These are phyloP conservation scores for Fusarium tupiense DNA, from an alignment of 2,329 filamentous ascomycete species.

Conservation along the genomic window DNA sequence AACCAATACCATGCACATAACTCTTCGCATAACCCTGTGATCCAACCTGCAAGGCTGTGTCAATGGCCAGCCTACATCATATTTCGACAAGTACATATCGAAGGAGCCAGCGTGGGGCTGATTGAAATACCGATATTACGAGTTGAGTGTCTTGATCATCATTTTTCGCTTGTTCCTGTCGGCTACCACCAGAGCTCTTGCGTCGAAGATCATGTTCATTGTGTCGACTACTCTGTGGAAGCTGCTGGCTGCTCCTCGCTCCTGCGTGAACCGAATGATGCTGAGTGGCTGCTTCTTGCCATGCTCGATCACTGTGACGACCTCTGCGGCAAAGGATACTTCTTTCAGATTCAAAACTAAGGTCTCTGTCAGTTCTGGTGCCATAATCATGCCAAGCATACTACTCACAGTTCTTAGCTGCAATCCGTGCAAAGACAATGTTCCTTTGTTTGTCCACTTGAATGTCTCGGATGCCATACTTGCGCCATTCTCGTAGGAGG, in stretches of 20 bases:
- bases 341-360: slow-evolving; percentile 83
- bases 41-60: slow-evolving; percentile 10
- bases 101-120: neutral
- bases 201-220: slow-evolving; percentile 73
- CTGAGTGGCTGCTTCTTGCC: slow-evolving; percentile 79
- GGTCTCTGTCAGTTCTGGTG: slow-evolving; percentile 31
- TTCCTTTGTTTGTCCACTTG: slow-evolving; percentile 81
- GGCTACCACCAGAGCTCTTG: slow-evolving; percentile 72
- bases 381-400: neutral
- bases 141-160: slow-evolving; percentile 76
- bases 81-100: neutral
- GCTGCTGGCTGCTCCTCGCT: slow-evolving; percentile 89
- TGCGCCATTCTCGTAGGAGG: slow-evolving; percentile 81
- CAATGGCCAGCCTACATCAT: neutral
- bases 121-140: slow-evolving; percentile 45
- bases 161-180: slow-evolving; percentile 74
- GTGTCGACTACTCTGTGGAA: slow-evolving; percentile 86
- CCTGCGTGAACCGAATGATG: slow-evolving; percentile 87
- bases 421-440: slow-evolving; percentile 81
- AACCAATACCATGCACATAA: slow-evolving; percentile 23
- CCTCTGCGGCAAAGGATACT: slow-evolving; percentile 86
- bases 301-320: slow-evolving; percentile 90
- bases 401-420: slow-evolving; percentile 78
- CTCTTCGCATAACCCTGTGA: slow-evolving; percentile 8
- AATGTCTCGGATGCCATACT: slow-evolving; percentile 83